phyloP scores from a whole-genome alignment of 164 flowering plant species.

The Santalum album region DNA sequence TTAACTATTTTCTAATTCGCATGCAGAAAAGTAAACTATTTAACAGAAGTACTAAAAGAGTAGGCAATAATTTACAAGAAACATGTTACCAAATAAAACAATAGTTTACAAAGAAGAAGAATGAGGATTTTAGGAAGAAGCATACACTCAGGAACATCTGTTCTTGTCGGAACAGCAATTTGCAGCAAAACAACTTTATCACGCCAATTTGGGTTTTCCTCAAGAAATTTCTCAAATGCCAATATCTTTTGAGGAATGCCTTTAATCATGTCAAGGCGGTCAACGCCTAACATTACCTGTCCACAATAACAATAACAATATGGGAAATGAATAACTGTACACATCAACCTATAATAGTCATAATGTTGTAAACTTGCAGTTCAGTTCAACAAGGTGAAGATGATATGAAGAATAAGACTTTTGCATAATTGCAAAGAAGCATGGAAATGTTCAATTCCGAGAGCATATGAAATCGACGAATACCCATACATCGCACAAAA shows the following conservation, averaged over 20 bases:
- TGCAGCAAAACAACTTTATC: constrained; percentile 82
- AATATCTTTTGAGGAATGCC: constrained; percentile 92
- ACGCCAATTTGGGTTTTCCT: constrained; percentile 70
- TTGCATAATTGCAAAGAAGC: too few species aligned
- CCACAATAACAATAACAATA: constrained; percentile 1
- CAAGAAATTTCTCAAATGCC: constrained; percentile 94
- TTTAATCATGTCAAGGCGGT: constrained; percentile 93
- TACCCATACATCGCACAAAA: too few species aligned
- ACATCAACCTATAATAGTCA: too few species aligned
- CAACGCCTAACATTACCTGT: constrained; percentile 91
- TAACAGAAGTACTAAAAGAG: background rate
- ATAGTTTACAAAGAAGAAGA: background rate
- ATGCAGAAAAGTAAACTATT: background rate
- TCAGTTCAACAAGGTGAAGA: too few species aligned
- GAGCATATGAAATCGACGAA: too few species aligned
- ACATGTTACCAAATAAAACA: background rate
- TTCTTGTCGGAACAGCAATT: constrained; percentile 96
- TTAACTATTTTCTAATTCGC: too few species aligned
- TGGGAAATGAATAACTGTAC: background rate
- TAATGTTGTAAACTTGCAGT: too few species aligned
- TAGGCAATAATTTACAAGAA: background rate
- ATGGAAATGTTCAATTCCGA: too few species aligned
- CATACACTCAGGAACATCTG: constrained; percentile 95
- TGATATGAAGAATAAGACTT: too few species aligned
- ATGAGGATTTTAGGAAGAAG: constrained; percentile 2